Percentiles rank a stretch among this genome's conserved stretches.
Conservation (phyloP, 495 filamentous ascomycete genomes). For the Corynascus novoguineensis region DNA sequence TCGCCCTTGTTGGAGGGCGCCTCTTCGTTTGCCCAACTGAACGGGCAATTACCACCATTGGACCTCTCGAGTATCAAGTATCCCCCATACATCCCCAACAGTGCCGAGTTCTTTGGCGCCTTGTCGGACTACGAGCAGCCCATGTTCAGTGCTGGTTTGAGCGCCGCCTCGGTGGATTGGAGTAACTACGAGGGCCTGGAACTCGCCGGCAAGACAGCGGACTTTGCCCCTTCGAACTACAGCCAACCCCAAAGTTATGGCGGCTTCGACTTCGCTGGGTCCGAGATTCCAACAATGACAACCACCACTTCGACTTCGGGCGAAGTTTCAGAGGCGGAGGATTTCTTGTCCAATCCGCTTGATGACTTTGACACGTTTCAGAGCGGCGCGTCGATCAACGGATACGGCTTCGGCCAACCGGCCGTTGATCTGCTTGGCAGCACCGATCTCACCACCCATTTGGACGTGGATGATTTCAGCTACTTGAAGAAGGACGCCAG, state of each 20-base stretch:
- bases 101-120: slow-evolving; percentile 47
- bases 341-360: slow-evolving; percentile 52
- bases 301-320: slow-evolving; percentile 64
- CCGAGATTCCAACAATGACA: slow-evolving; percentile 49
- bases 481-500: slow-evolving; percentile 50
- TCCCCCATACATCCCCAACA: slow-evolving; percentile 49
- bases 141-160: slow-evolving; percentile 59
- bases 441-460: slow-evolving; percentile 49
- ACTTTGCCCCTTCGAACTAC: slow-evolving; percentile 58
- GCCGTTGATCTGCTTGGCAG: slow-evolving; percentile 47
- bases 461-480: slow-evolving; percentile 53
- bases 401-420: slow-evolving; percentile 48
- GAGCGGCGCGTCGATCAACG: slow-evolving; percentile 43
- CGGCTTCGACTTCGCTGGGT: slow-evolving; percentile 57
- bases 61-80: slow-evolving; percentile 54
- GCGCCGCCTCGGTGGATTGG: slow-evolving; percentile 66
- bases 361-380: slow-evolving; percentile 51
- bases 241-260: slow-evolving; percentile 66
- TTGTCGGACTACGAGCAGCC: slow-evolving; percentile 60
- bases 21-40: slow-evolving; percentile 53
- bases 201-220: slow-evolving; percentile 42
- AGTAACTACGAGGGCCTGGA: slow-evolving; percentile 62
- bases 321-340: slow-evolving; percentile 69
- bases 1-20: slow-evolving; percentile 59
- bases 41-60: slow-evolving; percentile 58